Base-by-base conservation (phyloP, 1,284 basidiomycete species). In the Marasmius tenuissimus region DNA sequence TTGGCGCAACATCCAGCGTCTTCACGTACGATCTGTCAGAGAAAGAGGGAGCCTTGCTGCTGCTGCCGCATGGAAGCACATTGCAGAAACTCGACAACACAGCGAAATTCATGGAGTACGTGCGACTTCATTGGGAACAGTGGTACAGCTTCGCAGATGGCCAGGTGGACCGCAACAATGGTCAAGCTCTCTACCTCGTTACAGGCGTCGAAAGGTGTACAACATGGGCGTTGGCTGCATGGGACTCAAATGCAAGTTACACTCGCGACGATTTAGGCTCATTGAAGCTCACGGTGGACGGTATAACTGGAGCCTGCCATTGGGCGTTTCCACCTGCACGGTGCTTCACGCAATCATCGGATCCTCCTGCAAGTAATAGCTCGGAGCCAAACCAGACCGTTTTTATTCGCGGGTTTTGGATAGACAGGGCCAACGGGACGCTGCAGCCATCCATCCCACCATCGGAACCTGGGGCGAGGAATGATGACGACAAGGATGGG, bases 391-490 rank as follows among this genome's bases (percentile, higher is more conserved):
- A 2, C n/a, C n/a, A 47, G 11, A 47, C 45, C 14, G 34, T 60
- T 4, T 66, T 66, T 42, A 50, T 66, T 33, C 62, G 65, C 8
- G 65, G 65, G 12, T 66, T n/a, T n/a, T n/a, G n/a, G n/a, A n/a
- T n/a, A n/a, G n/a, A n/a, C n/a, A n/a, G n/a, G n/a, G n/a, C n/a
- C n/a, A n/a, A n/a, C n/a, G n/a, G n/a, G n/a, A n/a, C n/a, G n/a
- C n/a, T n/a, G n/a, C n/a, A n/a, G n/a, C 54, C 50, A 22, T 39
- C 47, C 18, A 33, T 27, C 27, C 27, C 14, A 22, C 60, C 20
- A 52, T 50, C 5, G 38, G 42, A n/a, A 40, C 40, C 4, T 51
- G 18, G 16, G 49, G 42, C 16, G 1, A 2, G 2, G 2, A 27
- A 27, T 27, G 27, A 27, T 27, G 27, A 27, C 4, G 4, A 27